Conservation (phyloP, 805 yeast species). For the Starmerella sirachaensis region DNA sequence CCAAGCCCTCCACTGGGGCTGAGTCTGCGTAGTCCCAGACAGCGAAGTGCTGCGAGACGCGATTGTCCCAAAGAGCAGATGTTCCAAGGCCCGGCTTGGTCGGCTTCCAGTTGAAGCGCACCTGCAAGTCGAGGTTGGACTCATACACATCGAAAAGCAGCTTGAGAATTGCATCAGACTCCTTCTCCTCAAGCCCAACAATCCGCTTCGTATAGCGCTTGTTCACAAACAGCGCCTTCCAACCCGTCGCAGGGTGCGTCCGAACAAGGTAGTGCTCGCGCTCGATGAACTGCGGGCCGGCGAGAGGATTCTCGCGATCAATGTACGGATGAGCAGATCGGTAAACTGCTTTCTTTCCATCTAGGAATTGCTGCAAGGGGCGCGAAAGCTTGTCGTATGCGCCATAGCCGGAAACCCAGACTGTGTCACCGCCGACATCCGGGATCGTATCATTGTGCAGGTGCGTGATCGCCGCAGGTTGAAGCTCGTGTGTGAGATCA, state of each 20-base stretch:
- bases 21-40: constrained; percentile 33
- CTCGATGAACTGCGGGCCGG: constrained; percentile 28
- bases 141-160: constrained; percentile 36
- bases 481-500: constrained; percentile 64
- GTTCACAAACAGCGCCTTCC: constrained; percentile 47
- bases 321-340: constrained; percentile 32
- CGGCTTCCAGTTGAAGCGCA: constrained; percentile 39
- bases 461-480: constrained; percentile 61
- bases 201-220: constrained; percentile 52
- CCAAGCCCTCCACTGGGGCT: constrained; percentile 6
- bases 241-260: constrained; percentile 54
- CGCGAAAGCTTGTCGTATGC: constrained; percentile 44
- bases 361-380: constrained; percentile 36
- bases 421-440: constrained; percentile 44
- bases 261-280: constrained; percentile 50
- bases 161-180: constrained; percentile 47
- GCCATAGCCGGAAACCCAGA: constrained; percentile 43
- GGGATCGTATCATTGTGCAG: constrained; percentile 52
- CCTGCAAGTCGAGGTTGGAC: constrained; percentile 32
- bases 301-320: constrained; percentile 29
- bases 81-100: constrained; percentile 27
- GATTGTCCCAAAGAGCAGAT: constrained; percentile 44
- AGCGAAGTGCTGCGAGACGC: constrained; percentile 41
- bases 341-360: constrained; percentile 53
- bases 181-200: constrained; percentile 61